These are phyloP conservation scores for Dendrobium chrysotoxum DNA, from an alignment of 106 monocot genomes.

Conservation along the genomic window DNA sequence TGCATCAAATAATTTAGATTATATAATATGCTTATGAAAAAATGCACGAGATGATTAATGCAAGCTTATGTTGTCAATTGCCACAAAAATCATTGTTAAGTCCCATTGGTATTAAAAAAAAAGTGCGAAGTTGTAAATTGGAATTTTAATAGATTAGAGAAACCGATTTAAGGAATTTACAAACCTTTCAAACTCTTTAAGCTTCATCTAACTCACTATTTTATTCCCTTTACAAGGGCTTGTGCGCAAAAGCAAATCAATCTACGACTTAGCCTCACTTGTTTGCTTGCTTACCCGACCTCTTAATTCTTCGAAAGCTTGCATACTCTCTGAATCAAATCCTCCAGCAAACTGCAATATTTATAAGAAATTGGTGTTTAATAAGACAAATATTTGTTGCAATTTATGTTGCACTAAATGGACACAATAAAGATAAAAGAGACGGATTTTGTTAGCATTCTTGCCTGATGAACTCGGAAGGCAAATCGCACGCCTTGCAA, in stretches of 20 bases:
- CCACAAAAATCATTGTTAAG: too few relatives aligned
- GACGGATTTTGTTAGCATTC: background rate
- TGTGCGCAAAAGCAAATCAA: background rate
- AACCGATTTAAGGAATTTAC: background rate
- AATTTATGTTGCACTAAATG: background rate
- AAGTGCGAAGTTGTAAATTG: too few relatives aligned
- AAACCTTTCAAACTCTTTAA: background rate
- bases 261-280: constrained; percentile 1
- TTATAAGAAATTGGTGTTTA: background rate
- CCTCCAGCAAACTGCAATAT: constrained; percentile 79
- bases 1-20: too few relatives aligned
- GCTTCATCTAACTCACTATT: background rate
- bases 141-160: background rate
- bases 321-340: constrained; percentile 85
- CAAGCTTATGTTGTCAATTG: too few relatives aligned
- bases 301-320: constrained; percentile 88
- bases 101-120: too few relatives aligned
- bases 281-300: constrained; percentile 40
- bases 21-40: too few relatives aligned
- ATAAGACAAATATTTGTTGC: background rate
- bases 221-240: background rate
- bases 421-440: background rate
- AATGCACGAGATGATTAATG: too few relatives aligned
- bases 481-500: constrained; percentile 95
- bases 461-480: constrained; percentile 93